Conservation (phyloP, 2,329 filamentous ascomycete genomes). For the Trichoderma breve region DNA sequence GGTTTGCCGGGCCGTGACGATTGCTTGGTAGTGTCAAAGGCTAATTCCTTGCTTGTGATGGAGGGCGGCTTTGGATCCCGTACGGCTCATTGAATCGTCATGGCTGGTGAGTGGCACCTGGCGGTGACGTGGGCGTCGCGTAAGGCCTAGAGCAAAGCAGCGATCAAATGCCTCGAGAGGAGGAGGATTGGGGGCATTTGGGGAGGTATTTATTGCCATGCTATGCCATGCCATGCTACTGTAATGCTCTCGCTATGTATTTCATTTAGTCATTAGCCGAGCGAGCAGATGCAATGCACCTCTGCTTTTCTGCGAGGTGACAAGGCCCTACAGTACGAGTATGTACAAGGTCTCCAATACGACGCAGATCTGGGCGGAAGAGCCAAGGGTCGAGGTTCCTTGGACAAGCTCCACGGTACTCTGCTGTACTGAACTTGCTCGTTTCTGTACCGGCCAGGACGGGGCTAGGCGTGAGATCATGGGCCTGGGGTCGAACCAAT, state of each 20-base stretch:
- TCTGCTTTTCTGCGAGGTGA: conserved; percentile 3
- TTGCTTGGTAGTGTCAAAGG: not conserved
- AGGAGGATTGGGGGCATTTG: not conserved
- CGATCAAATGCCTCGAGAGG: not conserved
- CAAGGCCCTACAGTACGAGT: not conserved
- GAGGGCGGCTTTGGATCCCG: conserved; percentile 10
- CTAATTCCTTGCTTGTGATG: conserved; percentile 6
- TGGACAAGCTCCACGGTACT: not conserved
- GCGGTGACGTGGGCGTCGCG: conserved; percentile 18
- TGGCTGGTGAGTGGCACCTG: conserved; percentile 14
- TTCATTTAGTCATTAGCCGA: not conserved
- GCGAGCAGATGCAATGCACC: not conserved
- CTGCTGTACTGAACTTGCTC: not conserved
- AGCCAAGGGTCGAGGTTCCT: not conserved
- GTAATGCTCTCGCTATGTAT: not conserved
- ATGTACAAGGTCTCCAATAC: conserved; percentile 4
- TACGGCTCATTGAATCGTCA: conserved; percentile 19
- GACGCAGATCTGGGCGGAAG: not conserved
- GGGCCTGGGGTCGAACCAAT: conserved; percentile 3
- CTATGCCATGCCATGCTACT: not conserved
- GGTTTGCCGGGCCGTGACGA: conserved; percentile 9
- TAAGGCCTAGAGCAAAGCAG: conserved; percentile 5
- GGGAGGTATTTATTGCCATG: conserved; percentile 6
- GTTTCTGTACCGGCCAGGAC: not conserved
- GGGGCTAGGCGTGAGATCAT: not conserved